These are phyloP conservation scores for Clavulina sp. DNA, from an alignment of 768 basidiomycete species.

Conservation along the genomic window DNA sequence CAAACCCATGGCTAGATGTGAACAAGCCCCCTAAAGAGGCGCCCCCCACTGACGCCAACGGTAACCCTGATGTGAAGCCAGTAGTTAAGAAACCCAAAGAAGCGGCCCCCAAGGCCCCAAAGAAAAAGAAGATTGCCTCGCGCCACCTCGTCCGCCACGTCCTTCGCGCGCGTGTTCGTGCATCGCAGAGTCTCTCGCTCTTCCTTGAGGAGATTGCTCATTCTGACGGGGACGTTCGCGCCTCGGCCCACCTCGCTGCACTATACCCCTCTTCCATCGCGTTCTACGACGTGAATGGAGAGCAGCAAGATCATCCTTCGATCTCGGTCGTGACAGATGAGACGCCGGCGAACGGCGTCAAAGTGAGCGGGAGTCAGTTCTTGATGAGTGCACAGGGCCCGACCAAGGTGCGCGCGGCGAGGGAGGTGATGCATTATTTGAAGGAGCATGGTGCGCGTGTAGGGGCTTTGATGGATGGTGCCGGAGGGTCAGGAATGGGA, in stretches of 20 bases:
- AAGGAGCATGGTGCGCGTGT: too few species aligned
- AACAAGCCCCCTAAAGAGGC: not conserved
- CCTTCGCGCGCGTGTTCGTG: constrained; percentile 68
- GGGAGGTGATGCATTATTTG: too few species aligned
- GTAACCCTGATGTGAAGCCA: constrained; percentile 7
- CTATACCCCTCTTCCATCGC: too few species aligned
- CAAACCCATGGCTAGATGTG: constrained; percentile 50
- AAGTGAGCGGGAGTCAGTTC: too few species aligned
- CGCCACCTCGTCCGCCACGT: constrained; percentile 80
- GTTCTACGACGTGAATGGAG: too few species aligned
- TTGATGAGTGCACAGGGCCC: too few species aligned
- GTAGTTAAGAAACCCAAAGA: constrained; percentile 9
- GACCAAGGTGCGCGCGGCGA: too few species aligned
- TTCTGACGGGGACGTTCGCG: constrained; percentile 28
- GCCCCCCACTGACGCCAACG: constrained; percentile 4
- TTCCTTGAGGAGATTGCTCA: constrained; percentile 46
- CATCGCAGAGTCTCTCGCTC: constrained; percentile 51
- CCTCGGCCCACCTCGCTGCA: constrained; percentile 30
- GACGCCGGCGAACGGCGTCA: too few species aligned
- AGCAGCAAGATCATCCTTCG: too few species aligned
- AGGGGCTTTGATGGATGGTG: too few species aligned
- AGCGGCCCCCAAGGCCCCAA: constrained; percentile 12
- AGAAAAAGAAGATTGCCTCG: constrained; percentile 36
- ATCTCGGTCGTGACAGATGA: too few species aligned
- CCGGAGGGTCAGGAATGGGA: too few species aligned